Percentiles rank a stretch among this genome's conserved stretches.
Conservation (phyloP, 2,329 filamentous ascomycete species). For the Hypomyces rosellus region DNA sequence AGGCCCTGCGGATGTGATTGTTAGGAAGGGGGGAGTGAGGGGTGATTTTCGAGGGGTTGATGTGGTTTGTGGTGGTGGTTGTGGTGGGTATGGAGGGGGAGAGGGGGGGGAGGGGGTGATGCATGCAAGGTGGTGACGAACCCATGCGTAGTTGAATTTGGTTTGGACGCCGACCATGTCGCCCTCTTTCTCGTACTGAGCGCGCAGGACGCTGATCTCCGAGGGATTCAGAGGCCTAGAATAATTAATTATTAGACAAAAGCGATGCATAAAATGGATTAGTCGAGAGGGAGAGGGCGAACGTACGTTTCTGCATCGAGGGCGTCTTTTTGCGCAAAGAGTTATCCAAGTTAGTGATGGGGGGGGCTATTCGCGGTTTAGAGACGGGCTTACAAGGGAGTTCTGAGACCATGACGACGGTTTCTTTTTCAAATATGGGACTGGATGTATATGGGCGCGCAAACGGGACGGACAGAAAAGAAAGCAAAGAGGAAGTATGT, state of each 20-base stretch:
- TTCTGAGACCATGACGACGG: constrained; percentile 39
- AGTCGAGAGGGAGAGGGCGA: not conserved
- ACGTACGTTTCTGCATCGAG: constrained; percentile 90
- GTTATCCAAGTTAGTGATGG: not conserved
- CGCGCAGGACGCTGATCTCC: constrained; percentile 85
- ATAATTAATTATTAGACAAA: not conserved
- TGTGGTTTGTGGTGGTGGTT: too few relatives aligned
- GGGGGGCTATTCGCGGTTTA: not conserved
- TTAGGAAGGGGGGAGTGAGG: constrained; percentile 1
- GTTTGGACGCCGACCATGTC: constrained; percentile 96
- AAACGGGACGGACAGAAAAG: not conserved
- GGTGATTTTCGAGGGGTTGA: not conserved
- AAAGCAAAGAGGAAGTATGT: not conserved
- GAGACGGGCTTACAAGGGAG: constrained; percentile 39
- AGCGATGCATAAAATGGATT: too few relatives aligned
- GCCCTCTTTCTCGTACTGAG: constrained; percentile 96
- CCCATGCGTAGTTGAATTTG: constrained; percentile 99
- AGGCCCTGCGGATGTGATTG: constrained; percentile 57
- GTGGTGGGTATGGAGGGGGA: not conserved
- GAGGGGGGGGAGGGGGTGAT: constrained; percentile 3
- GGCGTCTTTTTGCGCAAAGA: constrained; percentile 57
- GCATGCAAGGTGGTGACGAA: constrained; percentile 45
- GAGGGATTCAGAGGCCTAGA: constrained; percentile 77
- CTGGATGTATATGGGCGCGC: not conserved
- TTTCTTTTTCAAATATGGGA: not conserved